These are phyloP conservation scores for Scutellaria barbata DNA, from an alignment of 257 asterid species.

Conservation along the genomic window DNA sequence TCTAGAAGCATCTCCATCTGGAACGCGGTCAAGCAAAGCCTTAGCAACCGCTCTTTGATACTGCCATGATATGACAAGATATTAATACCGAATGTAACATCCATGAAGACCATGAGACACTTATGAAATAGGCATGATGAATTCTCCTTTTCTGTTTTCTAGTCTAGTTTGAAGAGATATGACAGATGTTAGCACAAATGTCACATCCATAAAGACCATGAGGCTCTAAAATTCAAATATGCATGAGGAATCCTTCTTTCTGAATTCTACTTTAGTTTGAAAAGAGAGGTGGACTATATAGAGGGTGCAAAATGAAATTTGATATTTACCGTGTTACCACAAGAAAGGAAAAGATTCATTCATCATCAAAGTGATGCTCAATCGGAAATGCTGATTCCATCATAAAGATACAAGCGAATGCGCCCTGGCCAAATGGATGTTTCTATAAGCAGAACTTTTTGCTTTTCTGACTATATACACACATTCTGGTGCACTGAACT, in stretches of 20 bases:
- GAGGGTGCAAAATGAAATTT: constrained; percentile 14
- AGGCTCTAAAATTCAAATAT: background rate
- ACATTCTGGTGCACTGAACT: constrained; percentile 12
- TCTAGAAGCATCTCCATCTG: constrained; percentile 78
- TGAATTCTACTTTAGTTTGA: no score
- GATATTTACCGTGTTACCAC: constrained; percentile 13
- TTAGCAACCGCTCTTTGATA: constrained; percentile 93
- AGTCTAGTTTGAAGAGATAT: background rate
- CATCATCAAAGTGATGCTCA: constrained; percentile 5
- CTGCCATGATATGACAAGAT: constrained; percentile 52
- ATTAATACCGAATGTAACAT: constrained; percentile 18
- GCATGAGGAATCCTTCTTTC: background rate
- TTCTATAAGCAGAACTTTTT: background rate
- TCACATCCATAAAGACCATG: constrained; percentile 16
- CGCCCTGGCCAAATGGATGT: constrained; percentile 11
- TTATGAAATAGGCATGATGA: constrained; percentile 2
- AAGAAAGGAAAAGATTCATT: background rate
- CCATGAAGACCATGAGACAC: constrained; percentile 11
- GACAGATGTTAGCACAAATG: background rate
- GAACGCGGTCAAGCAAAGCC: constrained; percentile 89
- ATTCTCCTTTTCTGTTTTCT: constrained; percentile 1
- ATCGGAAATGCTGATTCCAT: background rate
- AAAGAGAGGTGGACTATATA: background rate
- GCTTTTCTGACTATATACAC: background rate
- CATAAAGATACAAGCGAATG: constrained; percentile 1